A percentile compares a stretch with the other conserved stretches of the same genome.
These are phyloP conservation scores for Trypanosoma rangeli DNA, from an alignment of 208 protist genomes.

Conservation along the genomic window DNA sequence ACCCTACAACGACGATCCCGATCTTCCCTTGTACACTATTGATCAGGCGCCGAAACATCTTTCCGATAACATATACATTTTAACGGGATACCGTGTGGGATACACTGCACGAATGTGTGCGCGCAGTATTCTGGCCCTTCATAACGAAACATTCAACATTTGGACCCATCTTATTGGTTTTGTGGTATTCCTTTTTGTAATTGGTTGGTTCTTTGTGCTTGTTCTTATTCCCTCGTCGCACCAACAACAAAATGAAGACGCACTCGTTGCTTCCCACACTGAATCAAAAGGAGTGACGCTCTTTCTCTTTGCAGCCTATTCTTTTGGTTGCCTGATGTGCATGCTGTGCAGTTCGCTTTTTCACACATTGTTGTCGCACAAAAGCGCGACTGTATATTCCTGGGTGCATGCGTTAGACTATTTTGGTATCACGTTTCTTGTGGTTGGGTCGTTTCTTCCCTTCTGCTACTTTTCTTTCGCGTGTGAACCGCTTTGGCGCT, in stretches of 20 bases:
- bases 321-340: constrained; percentile 70
- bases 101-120: constrained; percentile 44
- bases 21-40: constrained; percentile 40
- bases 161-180: constrained; percentile 61
- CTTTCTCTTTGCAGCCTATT: constrained; percentile 71
- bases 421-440: constrained; percentile 83
- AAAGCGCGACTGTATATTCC: constrained; percentile 50
- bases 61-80: constrained; percentile 44
- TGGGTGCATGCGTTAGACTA: constrained; percentile 79
- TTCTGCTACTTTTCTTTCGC: constrained; percentile 81
- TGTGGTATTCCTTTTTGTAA: constrained; percentile 34
- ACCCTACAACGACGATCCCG: constrained; percentile 30
- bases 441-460: constrained; percentile 81
- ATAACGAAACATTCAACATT: constrained; percentile 80
- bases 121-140: constrained; percentile 39
- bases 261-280: not conserved
- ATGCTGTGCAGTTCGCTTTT: constrained; percentile 75
- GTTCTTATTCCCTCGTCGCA: constrained; percentile 29
- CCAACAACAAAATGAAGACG: not conserved
- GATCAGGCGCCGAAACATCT: constrained; percentile 43
- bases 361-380: constrained; percentile 72
- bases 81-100: constrained; percentile 38
- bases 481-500: constrained; percentile 65
- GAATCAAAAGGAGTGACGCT: constrained; percentile 27
- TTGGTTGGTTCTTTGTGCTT: constrained; percentile 29